These are phyloP conservation scores for Phialocephala sp. DNA, from an alignment of 2,329 filamentous ascomycete species.

Conservation along the genomic window DNA sequence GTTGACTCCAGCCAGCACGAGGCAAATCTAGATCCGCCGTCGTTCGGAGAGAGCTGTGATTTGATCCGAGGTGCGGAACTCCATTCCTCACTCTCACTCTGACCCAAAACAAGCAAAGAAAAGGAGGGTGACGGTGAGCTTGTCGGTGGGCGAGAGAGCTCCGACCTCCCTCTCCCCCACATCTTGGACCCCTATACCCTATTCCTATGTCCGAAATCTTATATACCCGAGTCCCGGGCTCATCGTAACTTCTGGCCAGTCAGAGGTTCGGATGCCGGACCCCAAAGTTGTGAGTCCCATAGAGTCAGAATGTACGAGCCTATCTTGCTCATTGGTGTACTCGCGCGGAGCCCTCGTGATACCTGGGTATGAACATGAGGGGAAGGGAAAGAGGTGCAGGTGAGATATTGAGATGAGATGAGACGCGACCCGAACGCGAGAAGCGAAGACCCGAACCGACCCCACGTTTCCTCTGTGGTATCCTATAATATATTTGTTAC, in stretches of 20 bases:
- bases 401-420: constrained; percentile 8
- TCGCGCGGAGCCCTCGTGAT: neutral
- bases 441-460: constrained; percentile 10
- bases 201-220: neutral
- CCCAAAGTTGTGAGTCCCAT: too few species aligned
- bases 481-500: too few species aligned
- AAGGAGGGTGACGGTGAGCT: too few species aligned
- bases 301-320: neutral
- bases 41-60: neutral
- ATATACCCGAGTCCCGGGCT: neutral
- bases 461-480: too few species aligned
- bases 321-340: neutral
- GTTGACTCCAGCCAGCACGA: constrained; percentile 4
- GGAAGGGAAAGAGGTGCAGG: neutral
- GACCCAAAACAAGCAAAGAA: too few species aligned
- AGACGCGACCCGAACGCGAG: too few species aligned
- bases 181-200: neutral
- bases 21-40: neutral
- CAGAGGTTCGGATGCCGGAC: neutral
- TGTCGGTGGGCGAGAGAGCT: neutral
- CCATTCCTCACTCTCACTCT: neutral
- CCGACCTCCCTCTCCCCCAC: neutral
- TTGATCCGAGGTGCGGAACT: neutral
- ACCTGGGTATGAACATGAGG: neutral
- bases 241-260: neutral